Evolutionary conservation across 768 basidiomycete genomes (phyloP).

Genomic region (Leccinum truebloodii): DNA sequence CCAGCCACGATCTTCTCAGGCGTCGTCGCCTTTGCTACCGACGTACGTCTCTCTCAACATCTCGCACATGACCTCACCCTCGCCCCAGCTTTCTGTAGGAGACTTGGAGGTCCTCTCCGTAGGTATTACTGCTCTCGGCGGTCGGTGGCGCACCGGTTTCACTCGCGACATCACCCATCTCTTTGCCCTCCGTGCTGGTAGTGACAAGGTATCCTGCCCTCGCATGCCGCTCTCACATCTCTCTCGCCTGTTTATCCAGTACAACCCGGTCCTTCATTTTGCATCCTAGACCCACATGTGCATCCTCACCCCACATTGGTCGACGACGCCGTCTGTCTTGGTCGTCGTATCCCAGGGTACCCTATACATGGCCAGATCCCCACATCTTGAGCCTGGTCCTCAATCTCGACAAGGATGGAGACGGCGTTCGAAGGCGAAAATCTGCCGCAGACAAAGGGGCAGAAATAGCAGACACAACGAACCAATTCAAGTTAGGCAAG

Average conservation of each 20-base stretch:
- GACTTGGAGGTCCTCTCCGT: slow-evolving; percentile 46
- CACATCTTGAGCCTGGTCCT: slow-evolving; percentile 38
- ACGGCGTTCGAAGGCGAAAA: slow-evolving; percentile 25
- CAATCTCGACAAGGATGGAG: slow-evolving; percentile 16
- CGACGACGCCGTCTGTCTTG: slow-evolving; percentile 70
- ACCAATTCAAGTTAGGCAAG: slow-evolving; percentile 1
- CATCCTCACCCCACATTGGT: slow-evolving; percentile 50
- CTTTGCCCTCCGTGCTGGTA: slow-evolving; percentile 55
- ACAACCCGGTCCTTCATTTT: slow-evolving; percentile 54
- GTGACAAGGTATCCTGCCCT: slow-evolving; percentile 39
- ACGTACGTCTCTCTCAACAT: slow-evolving; percentile 42
- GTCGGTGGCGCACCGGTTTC: slow-evolving; percentile 74
- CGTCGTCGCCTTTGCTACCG: slow-evolving; percentile 68
- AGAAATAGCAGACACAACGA: slow-evolving; percentile 17
- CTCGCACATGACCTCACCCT: not conserved
- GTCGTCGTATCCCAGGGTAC: slow-evolving; percentile 47
- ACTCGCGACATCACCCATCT: slow-evolving; percentile 89
- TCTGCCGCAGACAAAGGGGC: slow-evolving; percentile 25
- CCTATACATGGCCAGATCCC: slow-evolving; percentile 81
- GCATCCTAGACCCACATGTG: slow-evolving; percentile 62
- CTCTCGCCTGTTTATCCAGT: slow-evolving; percentile 25
- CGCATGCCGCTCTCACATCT: not conserved
- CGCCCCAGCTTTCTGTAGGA: too few species aligned
- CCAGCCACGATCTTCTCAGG: slow-evolving; percentile 82
- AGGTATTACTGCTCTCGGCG: slow-evolving; percentile 74